Evolutionary conservation across 805 yeast species (phyloP).

Genomic region (Millerago galiae): DNA sequence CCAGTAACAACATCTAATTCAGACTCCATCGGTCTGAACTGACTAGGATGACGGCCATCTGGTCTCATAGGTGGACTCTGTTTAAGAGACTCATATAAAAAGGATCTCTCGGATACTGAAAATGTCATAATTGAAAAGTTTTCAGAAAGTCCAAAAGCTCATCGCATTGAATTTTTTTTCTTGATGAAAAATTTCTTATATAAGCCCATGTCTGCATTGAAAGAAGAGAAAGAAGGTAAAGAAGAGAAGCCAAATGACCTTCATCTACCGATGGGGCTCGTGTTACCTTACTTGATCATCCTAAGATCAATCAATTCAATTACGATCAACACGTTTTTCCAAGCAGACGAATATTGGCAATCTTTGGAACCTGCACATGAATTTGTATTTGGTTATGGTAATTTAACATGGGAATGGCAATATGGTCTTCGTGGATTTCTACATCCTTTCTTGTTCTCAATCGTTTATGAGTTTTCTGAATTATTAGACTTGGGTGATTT

Average conservation of each 20-base stretch:
- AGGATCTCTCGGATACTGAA: conserved; percentile 72
- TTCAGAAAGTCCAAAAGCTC: not conserved
- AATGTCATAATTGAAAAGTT: conserved; percentile 42
- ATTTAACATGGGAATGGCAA: conserved; percentile 92
- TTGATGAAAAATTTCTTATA: not conserved
- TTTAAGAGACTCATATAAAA: conserved; percentile 65
- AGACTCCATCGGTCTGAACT: conserved; percentile 83
- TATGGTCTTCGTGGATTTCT: conserved; percentile 66
- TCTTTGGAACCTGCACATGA: conserved; percentile 86
- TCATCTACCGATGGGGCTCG: conserved; percentile 16
- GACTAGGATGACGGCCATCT: conserved; percentile 70
- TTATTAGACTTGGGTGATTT: conserved; percentile 27
- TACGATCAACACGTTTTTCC: conserved; percentile 70
- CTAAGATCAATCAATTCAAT: conserved; percentile 60
- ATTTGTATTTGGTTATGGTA: conserved; percentile 71
- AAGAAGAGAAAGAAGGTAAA: not conserved
- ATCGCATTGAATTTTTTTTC: conserved; percentile 1
- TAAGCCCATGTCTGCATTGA: conserved; percentile 1
- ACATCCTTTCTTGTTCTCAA: conserved; percentile 69
- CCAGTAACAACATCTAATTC: conserved; percentile 74
- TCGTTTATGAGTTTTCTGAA: conserved; percentile 32
- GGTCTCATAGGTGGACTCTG: conserved; percentile 65
- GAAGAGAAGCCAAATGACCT: not conserved
- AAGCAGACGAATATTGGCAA: conserved; percentile 95
- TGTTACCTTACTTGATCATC: conserved; percentile 28